phyloP scores from a whole-genome alignment of 805 yeast genomes.

The Candida schatavii region DNA sequence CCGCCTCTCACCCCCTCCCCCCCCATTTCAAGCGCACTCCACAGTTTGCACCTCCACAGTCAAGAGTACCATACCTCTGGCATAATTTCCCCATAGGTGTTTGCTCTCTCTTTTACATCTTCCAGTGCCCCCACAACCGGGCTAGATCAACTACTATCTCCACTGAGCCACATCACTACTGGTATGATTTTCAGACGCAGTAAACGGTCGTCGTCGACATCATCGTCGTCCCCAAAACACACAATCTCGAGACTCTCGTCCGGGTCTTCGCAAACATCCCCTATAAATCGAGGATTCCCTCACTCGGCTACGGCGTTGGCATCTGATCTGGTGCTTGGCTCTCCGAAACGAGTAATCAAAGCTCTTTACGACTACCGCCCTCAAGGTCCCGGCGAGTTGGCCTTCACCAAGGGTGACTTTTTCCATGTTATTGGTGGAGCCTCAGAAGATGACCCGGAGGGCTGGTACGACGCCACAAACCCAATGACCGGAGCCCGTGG shows the following conservation, averaged over 20 bases:
- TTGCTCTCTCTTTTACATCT: too few species aligned
- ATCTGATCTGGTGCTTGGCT: conserved; percentile 27
- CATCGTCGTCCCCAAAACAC: conserved; percentile 22
- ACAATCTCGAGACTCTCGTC: conserved; percentile 29
- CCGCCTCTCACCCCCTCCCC: too few species aligned
- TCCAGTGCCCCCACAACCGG: too few species aligned
- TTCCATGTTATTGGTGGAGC: conserved; percentile 60
- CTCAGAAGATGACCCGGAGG: conserved; percentile 29
- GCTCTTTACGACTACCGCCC: conserved; percentile 78
- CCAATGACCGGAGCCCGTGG: conserved; percentile 78
- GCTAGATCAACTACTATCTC: too few species aligned
- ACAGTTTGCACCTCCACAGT: too few species aligned
- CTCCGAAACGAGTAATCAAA: conserved; percentile 80
- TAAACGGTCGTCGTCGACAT: conserved; percentile 32
- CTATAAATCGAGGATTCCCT: conserved; percentile 2
- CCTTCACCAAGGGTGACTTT: conserved; percentile 80
- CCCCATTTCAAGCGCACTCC: too few species aligned
- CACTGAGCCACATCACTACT: too few species aligned
- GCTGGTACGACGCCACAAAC: conserved; percentile 86
- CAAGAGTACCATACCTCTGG: too few species aligned
- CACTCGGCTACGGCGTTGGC: neutral
- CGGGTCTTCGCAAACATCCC: conserved; percentile 5
- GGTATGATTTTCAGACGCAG: conserved; percentile 33
- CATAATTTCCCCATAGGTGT: too few species aligned
- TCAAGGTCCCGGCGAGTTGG: conserved; percentile 76